Conservation (phyloP, 2,329 filamentous ascomycete species). For the Beauveria australis region DNA sequence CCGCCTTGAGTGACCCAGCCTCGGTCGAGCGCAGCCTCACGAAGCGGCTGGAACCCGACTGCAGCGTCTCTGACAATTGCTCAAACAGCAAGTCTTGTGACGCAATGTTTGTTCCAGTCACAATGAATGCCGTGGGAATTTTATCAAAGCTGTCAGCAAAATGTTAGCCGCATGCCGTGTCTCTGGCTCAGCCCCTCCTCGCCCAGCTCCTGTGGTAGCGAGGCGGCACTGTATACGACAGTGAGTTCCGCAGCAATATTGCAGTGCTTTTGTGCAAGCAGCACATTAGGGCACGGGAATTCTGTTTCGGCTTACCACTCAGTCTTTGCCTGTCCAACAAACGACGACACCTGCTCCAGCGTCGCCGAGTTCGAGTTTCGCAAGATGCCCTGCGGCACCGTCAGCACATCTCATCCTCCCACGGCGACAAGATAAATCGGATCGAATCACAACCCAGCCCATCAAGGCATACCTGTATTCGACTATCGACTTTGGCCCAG, state of each 20-base stretch:
- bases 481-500: slow-evolving; percentile 57
- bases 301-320: slow-evolving; percentile 21
- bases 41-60: slow-evolving; percentile 44
- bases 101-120: slow-evolving; percentile 71
- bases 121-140: slow-evolving; percentile 63
- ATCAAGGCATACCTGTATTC: slow-evolving; percentile 41
- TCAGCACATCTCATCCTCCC: neutral
- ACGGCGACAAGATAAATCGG: neutral
- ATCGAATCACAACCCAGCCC: neutral
- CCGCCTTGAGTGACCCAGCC: slow-evolving; percentile 63
- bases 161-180: slow-evolving; percentile 14
- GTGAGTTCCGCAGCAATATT: neutral
- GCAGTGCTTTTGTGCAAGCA: neutral
- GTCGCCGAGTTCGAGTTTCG: slow-evolving; percentile 54
- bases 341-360: slow-evolving; percentile 47
- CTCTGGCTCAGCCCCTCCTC: neutral
- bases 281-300: neutral
- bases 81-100: slow-evolving; percentile 67
- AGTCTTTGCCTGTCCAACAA: slow-evolving; percentile 36
- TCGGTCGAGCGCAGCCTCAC: slow-evolving; percentile 62
- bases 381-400: slow-evolving; percentile 39
- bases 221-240: neutral
- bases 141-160: slow-evolving; percentile 29
- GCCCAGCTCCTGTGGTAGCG: neutral
- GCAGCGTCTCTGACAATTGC: slow-evolving; percentile 54